Evolutionary conservation across 371 early-diverging fungal species (phyloP), one percentile per base, ranked within the genome.

Genomic region (Syncephalastrum sp.): DNA sequence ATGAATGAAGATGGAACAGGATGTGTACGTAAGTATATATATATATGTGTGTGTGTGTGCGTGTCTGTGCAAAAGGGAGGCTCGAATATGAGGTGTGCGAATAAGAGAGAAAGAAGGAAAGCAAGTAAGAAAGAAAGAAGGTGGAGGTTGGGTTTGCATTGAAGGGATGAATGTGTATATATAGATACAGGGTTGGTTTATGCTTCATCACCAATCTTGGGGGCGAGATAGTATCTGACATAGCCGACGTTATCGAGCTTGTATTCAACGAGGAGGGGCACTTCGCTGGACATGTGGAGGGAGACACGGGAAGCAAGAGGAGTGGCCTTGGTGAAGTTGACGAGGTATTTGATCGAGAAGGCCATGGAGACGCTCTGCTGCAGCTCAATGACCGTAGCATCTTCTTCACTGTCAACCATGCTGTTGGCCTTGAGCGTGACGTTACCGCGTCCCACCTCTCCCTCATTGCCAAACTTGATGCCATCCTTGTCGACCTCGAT

Each of bases 311-410:
- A 63, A 13, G 92, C 80, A 48, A 97, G 82, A 7, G 97, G 89
- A 8, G 95, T 91, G 41, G 98, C 97, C 82, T 98, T 99, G 55
- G 96, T 87, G 63, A 99, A 97, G 82, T 90, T 90, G 64, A 82
- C 77, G 21, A 99, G 81, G 82, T 96, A 97, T 79, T 98, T 98
- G 67, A 96, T 84, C 15, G 97, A 88, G 67, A 97, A 92, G 54
- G 91, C 89, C 61, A 96, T 85, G 29, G 79, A 74, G 13, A 93
- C 95, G 46, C 91, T 85, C 67, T 89, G 82, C 59, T 83, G 76
- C 38, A 98, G 78, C 61, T 90, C 84, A 61, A 96, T 92, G 15
- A 80, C 71, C 24, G 91, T 87, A 7, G 86, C 60, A 41, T 83
- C 87, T 10, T 91, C 89, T 44, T 90, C 91, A 52, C 87, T 87